Conservation (phyloP, 352 stramenopile genomes). For the Phytopythium aichiense region DNA sequence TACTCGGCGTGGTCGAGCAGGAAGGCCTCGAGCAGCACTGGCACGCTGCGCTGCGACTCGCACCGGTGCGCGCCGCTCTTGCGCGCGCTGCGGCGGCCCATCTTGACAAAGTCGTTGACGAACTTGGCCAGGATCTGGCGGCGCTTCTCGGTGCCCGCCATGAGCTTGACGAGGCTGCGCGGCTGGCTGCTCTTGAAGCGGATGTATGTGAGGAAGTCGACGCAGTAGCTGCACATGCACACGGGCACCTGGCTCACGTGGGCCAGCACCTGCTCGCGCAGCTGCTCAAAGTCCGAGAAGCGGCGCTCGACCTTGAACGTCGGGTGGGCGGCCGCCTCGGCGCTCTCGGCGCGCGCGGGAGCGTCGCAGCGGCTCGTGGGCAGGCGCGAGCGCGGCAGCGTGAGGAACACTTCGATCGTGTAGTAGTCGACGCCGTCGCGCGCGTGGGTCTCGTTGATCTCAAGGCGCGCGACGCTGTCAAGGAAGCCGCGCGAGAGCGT, state of each 20-base stretch:
- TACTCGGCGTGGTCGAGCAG: constrained; percentile 29
- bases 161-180: constrained; percentile 28
- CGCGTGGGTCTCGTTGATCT: constrained; percentile 29
- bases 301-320: constrained; percentile 40
- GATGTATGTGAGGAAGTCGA: constrained; percentile 35
- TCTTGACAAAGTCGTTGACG: constrained; percentile 33
- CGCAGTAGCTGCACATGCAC: constrained; percentile 33
- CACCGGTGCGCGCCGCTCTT: constrained; percentile 24
- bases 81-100: constrained; percentile 21
- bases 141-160: constrained; percentile 23
- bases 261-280: constrained; percentile 35
- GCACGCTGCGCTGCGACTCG: constrained; percentile 30
- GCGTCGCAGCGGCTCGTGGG: constrained; percentile 18
- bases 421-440: constrained; percentile 30
- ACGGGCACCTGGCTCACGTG: constrained; percentile 27
- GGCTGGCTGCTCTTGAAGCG: constrained; percentile 34
- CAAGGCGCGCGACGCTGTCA: constrained; percentile 38
- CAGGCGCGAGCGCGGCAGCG: constrained; percentile 25
- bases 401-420: constrained; percentile 36
- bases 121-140: constrained; percentile 25
- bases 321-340: constrained; percentile 5
- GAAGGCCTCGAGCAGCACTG: constrained; percentile 32
- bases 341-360: neutral
- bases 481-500: constrained; percentile 34
- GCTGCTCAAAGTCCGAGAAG: constrained; percentile 50